Percentiles rank a stretch among this genome's conserved stretches.
phyloP scores from a whole-genome alignment of 1,139 yeast genomes.

The Taphrina communis region DNA sequence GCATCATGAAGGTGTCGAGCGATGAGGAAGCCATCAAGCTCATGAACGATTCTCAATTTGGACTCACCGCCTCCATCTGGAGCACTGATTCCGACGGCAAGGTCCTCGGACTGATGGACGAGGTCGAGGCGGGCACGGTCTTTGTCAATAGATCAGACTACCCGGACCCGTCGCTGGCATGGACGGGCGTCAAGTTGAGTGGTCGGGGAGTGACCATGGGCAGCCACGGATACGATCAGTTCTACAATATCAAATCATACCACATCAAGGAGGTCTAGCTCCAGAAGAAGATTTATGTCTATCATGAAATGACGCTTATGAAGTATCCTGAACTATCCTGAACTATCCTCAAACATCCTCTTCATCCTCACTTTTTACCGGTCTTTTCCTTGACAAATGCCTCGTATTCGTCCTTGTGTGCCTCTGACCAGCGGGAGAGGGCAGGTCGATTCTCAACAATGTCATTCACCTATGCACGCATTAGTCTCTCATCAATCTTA shows the following conservation, averaged over 20 bases:
- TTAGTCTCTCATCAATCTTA: neutral
- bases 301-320: no score
- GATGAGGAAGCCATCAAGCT: slow-evolving; percentile 73
- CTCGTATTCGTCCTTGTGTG: slow-evolving; percentile 47
- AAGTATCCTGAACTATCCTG: no score
- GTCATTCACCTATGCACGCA: slow-evolving; percentile 44
- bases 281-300: no score
- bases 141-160: slow-evolving; percentile 91
- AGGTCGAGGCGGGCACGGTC: slow-evolving; percentile 79
- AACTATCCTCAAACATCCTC: no score
- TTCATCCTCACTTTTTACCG: slow-evolving; percentile 3
- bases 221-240: slow-evolving; percentile 52
- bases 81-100: slow-evolving; percentile 78
- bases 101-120: slow-evolving; percentile 50
- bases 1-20: slow-evolving; percentile 71
- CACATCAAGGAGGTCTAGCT: slow-evolving; percentile 49
- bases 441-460: slow-evolving; percentile 47
- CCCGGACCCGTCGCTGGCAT: slow-evolving; percentile 77
- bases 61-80: slow-evolving; percentile 89
- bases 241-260: slow-evolving; percentile 53
- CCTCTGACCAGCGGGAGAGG: slow-evolving; percentile 49
- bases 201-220: slow-evolving; percentile 67
- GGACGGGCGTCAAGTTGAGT: slow-evolving; percentile 81
- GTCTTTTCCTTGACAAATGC: slow-evolving; percentile 43
- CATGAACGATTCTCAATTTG: slow-evolving; percentile 87